Conservation (phyloP, 805 yeast genomes). For the Ogataea nitratoaversa region DNA sequence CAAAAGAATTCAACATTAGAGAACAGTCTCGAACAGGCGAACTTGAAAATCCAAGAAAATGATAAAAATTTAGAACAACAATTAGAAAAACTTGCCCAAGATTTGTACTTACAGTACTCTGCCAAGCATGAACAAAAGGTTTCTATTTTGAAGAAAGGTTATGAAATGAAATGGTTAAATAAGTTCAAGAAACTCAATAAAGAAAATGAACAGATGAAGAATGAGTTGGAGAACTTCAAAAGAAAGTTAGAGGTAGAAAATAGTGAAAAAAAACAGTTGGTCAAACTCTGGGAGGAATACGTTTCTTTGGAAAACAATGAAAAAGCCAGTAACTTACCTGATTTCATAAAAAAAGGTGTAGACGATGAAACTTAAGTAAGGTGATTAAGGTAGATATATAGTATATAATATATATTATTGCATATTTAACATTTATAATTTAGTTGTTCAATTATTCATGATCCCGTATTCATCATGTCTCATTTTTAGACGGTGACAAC, state of each 20-base stretch:
- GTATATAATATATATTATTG: no score
- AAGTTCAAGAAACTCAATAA: conserved; percentile 38
- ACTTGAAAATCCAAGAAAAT: conserved; percentile 28
- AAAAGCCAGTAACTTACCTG: conserved; percentile 18
- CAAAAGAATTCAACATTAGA: conserved; percentile 16
- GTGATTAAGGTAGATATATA: background rate
- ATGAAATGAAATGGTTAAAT: conserved; percentile 48
- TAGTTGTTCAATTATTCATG: no score
- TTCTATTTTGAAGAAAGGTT: conserved; percentile 52
- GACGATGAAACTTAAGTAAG: background rate
- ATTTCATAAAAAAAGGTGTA: conserved; percentile 13
- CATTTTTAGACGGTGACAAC: no score
- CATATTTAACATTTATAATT: no score
- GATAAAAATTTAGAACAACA: conserved; percentile 51
- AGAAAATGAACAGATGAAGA: conserved; percentile 42
- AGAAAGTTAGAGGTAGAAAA: conserved; percentile 46
- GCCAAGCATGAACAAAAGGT: conserved; percentile 76
- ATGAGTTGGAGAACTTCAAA: conserved; percentile 51
- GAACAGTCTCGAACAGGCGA: conserved; percentile 16
- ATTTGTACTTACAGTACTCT: conserved; percentile 67
- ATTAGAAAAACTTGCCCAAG: conserved; percentile 61
- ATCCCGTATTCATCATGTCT: no score
- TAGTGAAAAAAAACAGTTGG: conserved; percentile 54
- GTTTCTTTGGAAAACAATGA: conserved; percentile 25
- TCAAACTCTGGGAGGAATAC: conserved; percentile 40